Evolutionary conservation across 306 rosid genomes (phyloP).

Genomic region (Vachellia collinsii): DNA sequence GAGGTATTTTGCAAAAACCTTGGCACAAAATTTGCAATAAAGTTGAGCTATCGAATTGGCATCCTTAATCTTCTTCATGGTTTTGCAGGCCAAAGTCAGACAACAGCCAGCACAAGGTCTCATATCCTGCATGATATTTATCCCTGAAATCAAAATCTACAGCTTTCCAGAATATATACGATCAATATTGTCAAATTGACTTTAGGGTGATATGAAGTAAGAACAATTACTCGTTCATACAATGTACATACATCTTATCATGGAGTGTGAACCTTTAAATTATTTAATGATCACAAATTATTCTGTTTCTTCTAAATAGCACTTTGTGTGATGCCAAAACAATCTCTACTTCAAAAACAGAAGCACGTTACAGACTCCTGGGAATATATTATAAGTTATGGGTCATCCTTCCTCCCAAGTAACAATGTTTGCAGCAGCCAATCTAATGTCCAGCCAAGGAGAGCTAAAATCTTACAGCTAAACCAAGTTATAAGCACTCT

Average conservation of each 20-base stretch:
- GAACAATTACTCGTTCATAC: not conserved
- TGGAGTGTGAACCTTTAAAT: not conserved
- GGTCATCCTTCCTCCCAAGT: not conserved
- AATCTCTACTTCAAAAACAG: not conserved
- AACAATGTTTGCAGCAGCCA: not conserved
- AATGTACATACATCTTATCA: not conserved
- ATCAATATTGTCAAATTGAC: constrained; percentile 6
- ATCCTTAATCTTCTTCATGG: constrained; percentile 64
- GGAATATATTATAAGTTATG: not conserved
- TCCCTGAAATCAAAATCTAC: constrained; percentile 35
- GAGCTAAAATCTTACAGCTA: constrained; percentile 3
- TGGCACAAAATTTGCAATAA: constrained; percentile 79
- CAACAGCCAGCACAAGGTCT: constrained; percentile 82
- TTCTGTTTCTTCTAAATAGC: not conserved
- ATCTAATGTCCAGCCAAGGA: not conserved
- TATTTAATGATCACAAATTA: not conserved
- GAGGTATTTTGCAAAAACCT: constrained; percentile 55
- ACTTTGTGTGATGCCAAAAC: not conserved
- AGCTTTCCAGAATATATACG: constrained; percentile 25
- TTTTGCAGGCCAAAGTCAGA: constrained; percentile 57
- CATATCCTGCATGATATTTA: constrained; percentile 62
- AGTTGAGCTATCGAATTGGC: constrained; percentile 48
- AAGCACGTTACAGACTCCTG: not conserved
- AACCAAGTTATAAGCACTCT: not conserved
- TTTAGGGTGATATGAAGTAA: not conserved